A percentile compares a stretch with the other conserved stretches of the same genome.
These are phyloP conservation scores for Gaultheria prostrata DNA, from an alignment of 148 eudicot species.

Conservation along the genomic window DNA sequence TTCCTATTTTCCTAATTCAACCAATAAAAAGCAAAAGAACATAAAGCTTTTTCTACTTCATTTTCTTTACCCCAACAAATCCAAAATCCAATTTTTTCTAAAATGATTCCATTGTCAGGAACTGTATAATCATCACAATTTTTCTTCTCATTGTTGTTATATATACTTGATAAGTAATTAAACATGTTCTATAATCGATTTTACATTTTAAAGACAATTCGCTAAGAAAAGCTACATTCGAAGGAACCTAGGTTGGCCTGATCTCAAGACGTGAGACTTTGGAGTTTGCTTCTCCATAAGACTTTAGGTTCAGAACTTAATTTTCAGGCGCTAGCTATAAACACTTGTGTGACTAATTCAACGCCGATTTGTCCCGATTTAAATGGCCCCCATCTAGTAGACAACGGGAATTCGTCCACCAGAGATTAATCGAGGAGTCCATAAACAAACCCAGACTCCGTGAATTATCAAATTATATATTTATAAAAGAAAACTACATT, in stretches of 20 bases:
- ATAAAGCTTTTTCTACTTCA: not conserved
- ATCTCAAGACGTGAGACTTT: not conserved
- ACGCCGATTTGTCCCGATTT: not conserved
- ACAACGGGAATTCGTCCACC: not conserved
- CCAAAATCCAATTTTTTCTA: not conserved
- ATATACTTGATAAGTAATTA: not conserved
- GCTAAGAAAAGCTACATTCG: not conserved
- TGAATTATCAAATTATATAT: not conserved
- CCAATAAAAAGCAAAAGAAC: not conserved
- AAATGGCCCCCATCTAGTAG: not conserved
- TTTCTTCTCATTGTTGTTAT: not conserved
- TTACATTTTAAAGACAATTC: not conserved
- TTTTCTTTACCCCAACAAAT: not conserved
- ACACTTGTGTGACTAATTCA: not conserved
- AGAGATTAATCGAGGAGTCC: not conserved
- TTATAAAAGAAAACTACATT: too few relatives aligned
- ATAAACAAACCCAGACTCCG: not conserved
- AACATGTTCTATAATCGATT: not conserved
- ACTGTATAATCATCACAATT: not conserved
- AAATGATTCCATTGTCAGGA: not conserved
- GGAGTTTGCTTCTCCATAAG: not conserved
- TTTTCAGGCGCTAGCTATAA: not conserved
- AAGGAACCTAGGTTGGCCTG: too few relatives aligned
- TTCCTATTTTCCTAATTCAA: not conserved
- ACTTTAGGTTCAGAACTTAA: not conserved